Evolutionary conservation across 78 protist genomes (phyloP).

Genomic region (Pelomyxa schiedti): DNA sequence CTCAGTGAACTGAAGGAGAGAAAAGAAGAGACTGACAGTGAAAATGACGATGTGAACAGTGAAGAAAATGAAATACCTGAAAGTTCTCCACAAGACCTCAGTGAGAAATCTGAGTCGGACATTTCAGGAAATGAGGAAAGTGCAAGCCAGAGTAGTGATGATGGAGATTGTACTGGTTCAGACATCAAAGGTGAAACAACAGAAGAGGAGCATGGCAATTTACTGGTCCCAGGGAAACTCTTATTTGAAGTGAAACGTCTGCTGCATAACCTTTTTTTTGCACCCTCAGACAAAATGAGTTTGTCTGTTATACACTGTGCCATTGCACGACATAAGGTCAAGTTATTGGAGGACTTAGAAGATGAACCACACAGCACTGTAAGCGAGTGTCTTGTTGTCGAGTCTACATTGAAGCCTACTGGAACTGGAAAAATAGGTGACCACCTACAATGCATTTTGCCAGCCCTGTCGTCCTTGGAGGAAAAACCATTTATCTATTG

Average conservation of each 20-base stretch:
- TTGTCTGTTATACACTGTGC: neutral
- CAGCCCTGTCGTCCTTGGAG: neutral
- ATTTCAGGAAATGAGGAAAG: neutral
- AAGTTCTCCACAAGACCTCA: neutral
- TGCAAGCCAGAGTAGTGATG: too few relatives aligned
- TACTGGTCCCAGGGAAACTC: neutral
- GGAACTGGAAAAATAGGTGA: neutral
- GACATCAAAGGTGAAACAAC: too few relatives aligned
- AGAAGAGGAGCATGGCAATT: neutral
- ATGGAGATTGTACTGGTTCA: too few relatives aligned
- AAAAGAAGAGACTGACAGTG: neutral
- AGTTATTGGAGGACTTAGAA: neutral
- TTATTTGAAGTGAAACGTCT: too few relatives aligned
- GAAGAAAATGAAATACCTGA: too few relatives aligned
- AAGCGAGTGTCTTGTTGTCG: neutral
- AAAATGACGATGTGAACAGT: too few relatives aligned
- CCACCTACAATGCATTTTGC: neutral
- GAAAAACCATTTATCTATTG: constrained; percentile 4
- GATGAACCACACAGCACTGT: neutral
- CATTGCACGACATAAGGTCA: neutral
- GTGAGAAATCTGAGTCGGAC: neutral
- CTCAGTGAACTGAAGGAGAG: too few relatives aligned
- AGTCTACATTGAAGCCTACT: neutral
- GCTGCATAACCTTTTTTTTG: neutral
- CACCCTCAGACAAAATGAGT: neutral